phyloP scores from a whole-genome alignment of 192 early-diverging fungal genomes.

The Entomortierella beljakovae region DNA sequence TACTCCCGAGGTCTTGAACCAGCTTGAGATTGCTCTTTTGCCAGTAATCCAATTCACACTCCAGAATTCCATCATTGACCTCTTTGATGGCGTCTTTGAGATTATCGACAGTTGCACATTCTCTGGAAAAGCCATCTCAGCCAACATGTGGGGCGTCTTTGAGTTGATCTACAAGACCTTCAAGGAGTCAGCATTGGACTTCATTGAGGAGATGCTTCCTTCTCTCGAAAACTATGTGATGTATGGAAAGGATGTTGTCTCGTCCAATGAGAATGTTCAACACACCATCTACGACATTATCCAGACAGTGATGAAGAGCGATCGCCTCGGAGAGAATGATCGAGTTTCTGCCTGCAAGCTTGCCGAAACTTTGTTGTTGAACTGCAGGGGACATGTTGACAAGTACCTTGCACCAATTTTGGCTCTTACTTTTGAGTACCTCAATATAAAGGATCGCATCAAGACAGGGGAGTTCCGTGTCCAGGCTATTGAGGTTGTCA shows the following conservation, averaged over 20 bases:
- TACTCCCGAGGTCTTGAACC: conserved; percentile 80
- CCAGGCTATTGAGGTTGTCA: conserved; percentile 80
- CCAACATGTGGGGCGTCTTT: conserved; percentile 88
- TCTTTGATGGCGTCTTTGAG: conserved; percentile 91
- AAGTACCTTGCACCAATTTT: conserved; percentile 80
- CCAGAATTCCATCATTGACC: conserved; percentile 78
- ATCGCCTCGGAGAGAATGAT: conserved; percentile 80
- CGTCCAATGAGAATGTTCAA: conserved; percentile 73
- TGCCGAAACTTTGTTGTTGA: conserved; percentile 85
- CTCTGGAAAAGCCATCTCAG: conserved; percentile 84
- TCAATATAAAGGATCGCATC: conserved; percentile 68
- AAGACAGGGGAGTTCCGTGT: conserved; percentile 77
- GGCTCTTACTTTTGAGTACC: conserved; percentile 71
- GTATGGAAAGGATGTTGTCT: conserved; percentile 85
- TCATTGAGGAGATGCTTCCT: conserved; percentile 91
- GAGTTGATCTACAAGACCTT: conserved; percentile 81
- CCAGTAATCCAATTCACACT: conserved; percentile 86
- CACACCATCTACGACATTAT: conserved; percentile 87
- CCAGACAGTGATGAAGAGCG: conserved; percentile 84
- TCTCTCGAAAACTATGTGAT: conserved; percentile 92
- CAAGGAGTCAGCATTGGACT: conserved; percentile 86
- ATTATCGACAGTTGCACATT: conserved; percentile 91
- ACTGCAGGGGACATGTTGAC: conserved; percentile 88
- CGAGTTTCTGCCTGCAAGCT: conserved; percentile 88
- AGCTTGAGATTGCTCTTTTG: conserved; percentile 83